Evolutionary conservation across 192 early-diverging fungal species (phyloP).

Genomic region (Helicostylum pulchrum): DNA sequence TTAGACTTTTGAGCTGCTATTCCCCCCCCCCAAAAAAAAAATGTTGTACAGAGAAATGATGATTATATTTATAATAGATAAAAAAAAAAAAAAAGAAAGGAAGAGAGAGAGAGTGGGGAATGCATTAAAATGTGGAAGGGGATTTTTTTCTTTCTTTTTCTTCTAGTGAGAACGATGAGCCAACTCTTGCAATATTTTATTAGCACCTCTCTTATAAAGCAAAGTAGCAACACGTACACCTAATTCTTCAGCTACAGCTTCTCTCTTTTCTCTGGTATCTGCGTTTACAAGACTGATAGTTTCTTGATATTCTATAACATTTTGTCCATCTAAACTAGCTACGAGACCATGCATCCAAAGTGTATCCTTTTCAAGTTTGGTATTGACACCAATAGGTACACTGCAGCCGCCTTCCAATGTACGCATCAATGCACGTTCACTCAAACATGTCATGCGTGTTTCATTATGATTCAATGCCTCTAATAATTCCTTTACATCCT

Average conservation of each 20-base stretch:
- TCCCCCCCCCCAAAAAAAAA: background rate
- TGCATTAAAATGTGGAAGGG: no score
- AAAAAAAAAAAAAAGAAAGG: no score
- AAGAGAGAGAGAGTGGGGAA: no score
- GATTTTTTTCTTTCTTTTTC: no score
- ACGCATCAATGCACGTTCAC: constrained; percentile 87
- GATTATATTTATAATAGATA: no score
- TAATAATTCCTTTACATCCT: constrained; percentile 45
- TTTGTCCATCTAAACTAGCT: constrained; percentile 69
- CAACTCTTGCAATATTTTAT: constrained; percentile 17
- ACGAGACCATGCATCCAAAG: constrained; percentile 68
- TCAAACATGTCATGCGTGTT: constrained; percentile 65
- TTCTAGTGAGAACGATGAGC: background rate
- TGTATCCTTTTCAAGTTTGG: constrained; percentile 41
- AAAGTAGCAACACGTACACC: constrained; percentile 38
- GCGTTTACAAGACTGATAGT: constrained; percentile 21
- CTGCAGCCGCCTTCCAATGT: constrained; percentile 92
- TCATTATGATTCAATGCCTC: constrained; percentile 60
- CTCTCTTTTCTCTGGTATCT: constrained; percentile 28
- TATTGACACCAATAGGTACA: constrained; percentile 88
- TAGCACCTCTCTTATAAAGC: constrained; percentile 45
- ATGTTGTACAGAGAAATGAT: no score
- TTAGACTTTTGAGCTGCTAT: no score
- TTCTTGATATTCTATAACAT: constrained; percentile 55
- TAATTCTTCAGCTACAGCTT: constrained; percentile 37